Percentiles rank a stretch among this genome's conserved stretches.
phyloP scores from a whole-genome alignment of 495 filamentous ascomycete genomes.

The Daldinia caldariorum region DNA sequence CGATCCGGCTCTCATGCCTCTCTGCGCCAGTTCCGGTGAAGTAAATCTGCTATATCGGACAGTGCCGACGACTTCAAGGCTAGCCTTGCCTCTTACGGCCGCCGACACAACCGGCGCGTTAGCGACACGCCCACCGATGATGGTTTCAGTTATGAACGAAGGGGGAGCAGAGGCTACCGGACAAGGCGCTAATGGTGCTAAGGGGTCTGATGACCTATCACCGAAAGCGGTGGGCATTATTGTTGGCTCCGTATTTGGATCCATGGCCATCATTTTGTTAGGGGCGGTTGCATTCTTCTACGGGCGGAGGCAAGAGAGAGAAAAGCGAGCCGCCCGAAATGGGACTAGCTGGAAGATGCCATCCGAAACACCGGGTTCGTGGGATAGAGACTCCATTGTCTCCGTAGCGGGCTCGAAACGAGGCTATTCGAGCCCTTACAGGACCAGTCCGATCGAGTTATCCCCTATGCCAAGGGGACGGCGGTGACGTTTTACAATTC shows the following conservation, averaged over 20 bases:
- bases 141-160: not conserved
- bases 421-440: constrained; percentile 8
- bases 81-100: constrained; percentile 20
- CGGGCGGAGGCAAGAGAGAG: constrained; percentile 16
- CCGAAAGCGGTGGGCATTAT: constrained; percentile 12
- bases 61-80: constrained; percentile 25
- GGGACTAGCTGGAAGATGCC: constrained; percentile 6
- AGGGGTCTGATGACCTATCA: not conserved
- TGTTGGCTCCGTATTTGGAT: constrained; percentile 22
- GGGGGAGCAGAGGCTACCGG: not conserved
- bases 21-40: constrained; percentile 16
- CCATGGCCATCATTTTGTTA: constrained; percentile 14
- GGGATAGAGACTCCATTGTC: not conserved
- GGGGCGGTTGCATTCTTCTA: constrained; percentile 23
- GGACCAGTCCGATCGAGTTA: not conserved
- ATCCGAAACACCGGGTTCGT: not conserved
- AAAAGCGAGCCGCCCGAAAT: not conserved
- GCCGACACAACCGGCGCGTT: constrained; percentile 1
- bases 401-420: not conserved
- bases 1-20: constrained; percentile 13
- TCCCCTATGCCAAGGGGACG: constrained; percentile 1
- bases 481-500: not conserved
- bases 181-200: not conserved
- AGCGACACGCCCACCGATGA: constrained; percentile 1
- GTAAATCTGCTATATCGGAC: constrained; percentile 22